These are phyloP conservation scores for Fusarium nanum DNA, from an alignment of 2,329 filamentous ascomycete species.

Conservation along the genomic window DNA sequence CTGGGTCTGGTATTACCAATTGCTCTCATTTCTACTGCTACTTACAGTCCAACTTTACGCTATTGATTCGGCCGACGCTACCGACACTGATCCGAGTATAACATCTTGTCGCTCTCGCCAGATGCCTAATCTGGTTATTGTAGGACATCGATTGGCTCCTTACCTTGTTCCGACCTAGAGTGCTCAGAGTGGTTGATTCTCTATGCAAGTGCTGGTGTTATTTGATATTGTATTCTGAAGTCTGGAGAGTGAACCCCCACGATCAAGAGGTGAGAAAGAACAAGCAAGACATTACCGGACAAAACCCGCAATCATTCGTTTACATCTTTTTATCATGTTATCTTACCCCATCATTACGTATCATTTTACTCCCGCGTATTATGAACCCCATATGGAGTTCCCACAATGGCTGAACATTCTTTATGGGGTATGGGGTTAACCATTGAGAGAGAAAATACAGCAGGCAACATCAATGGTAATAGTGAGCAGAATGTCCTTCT, in stretches of 20 bases:
- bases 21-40: conserved; percentile 6
- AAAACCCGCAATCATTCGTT: conserved; percentile 19
- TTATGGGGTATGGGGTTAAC: neutral
- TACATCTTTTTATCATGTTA: conserved; percentile 28
- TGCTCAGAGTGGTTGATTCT: neutral
- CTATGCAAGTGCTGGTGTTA: neutral
- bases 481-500: neutral
- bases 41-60: neutral
- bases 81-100: neutral
- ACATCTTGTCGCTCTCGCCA: neutral
- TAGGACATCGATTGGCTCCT: neutral
- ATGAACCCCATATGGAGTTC: conserved; percentile 5
- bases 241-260: neutral
- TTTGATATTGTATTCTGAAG: neutral
- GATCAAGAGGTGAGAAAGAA: neutral
- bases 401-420: neutral
- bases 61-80: neutral
- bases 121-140: neutral
- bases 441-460: neutral
- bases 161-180: neutral
- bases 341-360: conserved; percentile 45
- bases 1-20: neutral
- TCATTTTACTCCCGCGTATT: conserved; percentile 14
- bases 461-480: neutral
- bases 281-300: neutral